Evolutionary conservation across 192 early-diverging fungal genomes (phyloP).

Genomic region (Backusella luteola): DNA sequence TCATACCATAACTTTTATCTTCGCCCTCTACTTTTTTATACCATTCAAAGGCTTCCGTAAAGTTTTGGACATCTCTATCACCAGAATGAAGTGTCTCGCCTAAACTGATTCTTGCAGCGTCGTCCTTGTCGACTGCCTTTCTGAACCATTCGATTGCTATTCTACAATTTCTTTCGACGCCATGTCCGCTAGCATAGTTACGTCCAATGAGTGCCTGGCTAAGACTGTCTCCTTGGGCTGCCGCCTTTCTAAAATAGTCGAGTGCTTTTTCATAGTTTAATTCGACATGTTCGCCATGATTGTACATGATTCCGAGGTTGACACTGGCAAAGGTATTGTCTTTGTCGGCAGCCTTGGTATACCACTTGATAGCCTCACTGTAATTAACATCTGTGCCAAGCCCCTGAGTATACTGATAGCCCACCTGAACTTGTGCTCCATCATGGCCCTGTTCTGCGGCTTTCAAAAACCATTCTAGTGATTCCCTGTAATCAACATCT

Average conservation of each 20-base stretch:
- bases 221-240: constrained; percentile 48
- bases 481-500: constrained; percentile 46
- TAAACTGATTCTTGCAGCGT: background rate
- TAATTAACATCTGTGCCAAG: constrained; percentile 29
- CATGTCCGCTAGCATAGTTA: background rate
- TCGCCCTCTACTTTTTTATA: background rate
- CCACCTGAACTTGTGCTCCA: constrained; percentile 46
- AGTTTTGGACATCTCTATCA: background rate
- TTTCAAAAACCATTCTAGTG: constrained; percentile 56
- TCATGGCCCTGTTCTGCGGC: constrained; percentile 66
- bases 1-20: background rate
- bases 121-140: background rate
- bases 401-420: constrained; percentile 46
- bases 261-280: constrained; percentile 30
- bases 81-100: background rate
- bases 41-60: background rate
- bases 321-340: constrained; percentile 55
- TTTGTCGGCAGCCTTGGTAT: constrained; percentile 20
- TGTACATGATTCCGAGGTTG: constrained; percentile 21
- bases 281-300: background rate
- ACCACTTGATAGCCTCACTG: constrained; percentile 28
- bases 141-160: background rate
- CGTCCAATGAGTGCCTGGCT: background rate
- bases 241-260: constrained; percentile 62
- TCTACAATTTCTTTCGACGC: background rate